Evolutionary conservation across 2,329 filamentous ascomycete species (phyloP).

Genomic region (Scedosporium aurantiacum): DNA sequence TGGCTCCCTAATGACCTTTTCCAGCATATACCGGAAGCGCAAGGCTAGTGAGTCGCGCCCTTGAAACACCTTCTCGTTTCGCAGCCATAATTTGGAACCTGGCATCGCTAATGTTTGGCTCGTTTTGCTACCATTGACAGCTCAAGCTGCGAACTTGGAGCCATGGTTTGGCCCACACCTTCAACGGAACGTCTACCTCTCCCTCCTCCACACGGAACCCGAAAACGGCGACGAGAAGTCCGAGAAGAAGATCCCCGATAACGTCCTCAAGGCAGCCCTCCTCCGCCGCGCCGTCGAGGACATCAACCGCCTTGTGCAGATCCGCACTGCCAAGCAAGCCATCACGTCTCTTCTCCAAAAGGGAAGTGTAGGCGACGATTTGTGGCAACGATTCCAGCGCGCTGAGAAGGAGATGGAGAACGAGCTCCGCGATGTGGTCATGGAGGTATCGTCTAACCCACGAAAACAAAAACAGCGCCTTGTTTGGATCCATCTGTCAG

Average conservation of each 20-base stretch:
- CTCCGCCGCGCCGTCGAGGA: slow-evolving; percentile 85
- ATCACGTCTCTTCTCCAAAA: slow-evolving; percentile 73
- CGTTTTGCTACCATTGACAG: slow-evolving; percentile 26
- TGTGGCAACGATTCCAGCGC: slow-evolving; percentile 84
- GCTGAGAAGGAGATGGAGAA: slow-evolving; percentile 98
- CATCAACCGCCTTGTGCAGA: slow-evolving; percentile 80
- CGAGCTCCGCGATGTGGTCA: slow-evolving; percentile 86
- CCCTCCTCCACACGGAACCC: slow-evolving; percentile 69
- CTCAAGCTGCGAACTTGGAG: slow-evolving; percentile 70
- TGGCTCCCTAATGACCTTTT: slow-evolving; percentile 85
- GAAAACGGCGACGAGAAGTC: slow-evolving; percentile 54
- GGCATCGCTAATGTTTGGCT: slow-evolving; percentile 9
- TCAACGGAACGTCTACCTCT: slow-evolving; percentile 89
- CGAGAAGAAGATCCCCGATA: slow-evolving; percentile 63
- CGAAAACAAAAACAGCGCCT: neutral
- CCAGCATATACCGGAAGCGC: slow-evolving; percentile 82
- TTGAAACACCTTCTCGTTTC: slow-evolving; percentile 1
- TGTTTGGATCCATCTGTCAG: neutral
- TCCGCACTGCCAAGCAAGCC: slow-evolving; percentile 80
- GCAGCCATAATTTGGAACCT: neutral
- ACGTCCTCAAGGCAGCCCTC: slow-evolving; percentile 76
- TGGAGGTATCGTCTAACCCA: slow-evolving; percentile 50
- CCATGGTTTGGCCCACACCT: slow-evolving; percentile 91
- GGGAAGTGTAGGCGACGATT: slow-evolving; percentile 88
- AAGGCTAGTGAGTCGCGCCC: slow-evolving; percentile 56